These are phyloP conservation scores for Daldinia caldariorum DNA, from an alignment of 495 filamentous ascomycete genomes.

Conservation along the genomic window DNA sequence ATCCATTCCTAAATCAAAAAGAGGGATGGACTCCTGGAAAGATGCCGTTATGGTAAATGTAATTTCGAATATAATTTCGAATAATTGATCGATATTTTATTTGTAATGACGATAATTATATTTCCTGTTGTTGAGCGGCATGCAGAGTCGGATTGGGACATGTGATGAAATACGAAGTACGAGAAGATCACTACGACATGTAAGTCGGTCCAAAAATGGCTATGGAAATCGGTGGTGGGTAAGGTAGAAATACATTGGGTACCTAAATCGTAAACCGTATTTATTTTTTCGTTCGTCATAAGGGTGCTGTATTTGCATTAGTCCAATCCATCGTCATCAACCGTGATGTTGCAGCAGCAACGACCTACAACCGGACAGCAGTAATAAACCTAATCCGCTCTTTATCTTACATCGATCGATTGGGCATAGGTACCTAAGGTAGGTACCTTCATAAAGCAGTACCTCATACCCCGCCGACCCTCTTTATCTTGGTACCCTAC, in stretches of 20 bases:
- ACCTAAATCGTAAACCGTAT: too few relatives aligned
- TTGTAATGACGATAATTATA: too few relatives aligned
- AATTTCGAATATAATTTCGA: too few relatives aligned
- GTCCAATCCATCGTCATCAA: conserved; percentile 16
- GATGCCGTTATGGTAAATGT: too few relatives aligned
- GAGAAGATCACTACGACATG: too few relatives aligned
- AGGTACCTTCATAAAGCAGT: neutral
- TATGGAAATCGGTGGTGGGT: conserved; percentile 25
- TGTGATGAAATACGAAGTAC: too few relatives aligned
- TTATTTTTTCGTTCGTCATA: conserved; percentile 24
- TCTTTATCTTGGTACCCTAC: conserved; percentile 13
- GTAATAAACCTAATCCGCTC: neutral
- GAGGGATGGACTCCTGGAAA: too few relatives aligned
- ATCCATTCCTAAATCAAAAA: too few relatives aligned
- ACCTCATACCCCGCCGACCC: conserved; percentile 1
- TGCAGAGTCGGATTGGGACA: too few relatives aligned
- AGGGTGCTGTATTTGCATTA: conserved; percentile 20
- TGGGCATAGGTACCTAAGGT: conserved; percentile 8
- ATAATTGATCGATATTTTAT: too few relatives aligned
- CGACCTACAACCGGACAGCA: neutral
- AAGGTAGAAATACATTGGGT: conserved; percentile 18
- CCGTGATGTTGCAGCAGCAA: conserved; percentile 1
- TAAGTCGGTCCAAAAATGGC: conserved; percentile 37
- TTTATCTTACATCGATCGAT: conserved; percentile 9
- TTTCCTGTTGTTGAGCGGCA: too few relatives aligned